Evolutionary conservation across 352 stramenopile genomes (phyloP).

Genomic region (Phytophthora hybrid): DNA sequence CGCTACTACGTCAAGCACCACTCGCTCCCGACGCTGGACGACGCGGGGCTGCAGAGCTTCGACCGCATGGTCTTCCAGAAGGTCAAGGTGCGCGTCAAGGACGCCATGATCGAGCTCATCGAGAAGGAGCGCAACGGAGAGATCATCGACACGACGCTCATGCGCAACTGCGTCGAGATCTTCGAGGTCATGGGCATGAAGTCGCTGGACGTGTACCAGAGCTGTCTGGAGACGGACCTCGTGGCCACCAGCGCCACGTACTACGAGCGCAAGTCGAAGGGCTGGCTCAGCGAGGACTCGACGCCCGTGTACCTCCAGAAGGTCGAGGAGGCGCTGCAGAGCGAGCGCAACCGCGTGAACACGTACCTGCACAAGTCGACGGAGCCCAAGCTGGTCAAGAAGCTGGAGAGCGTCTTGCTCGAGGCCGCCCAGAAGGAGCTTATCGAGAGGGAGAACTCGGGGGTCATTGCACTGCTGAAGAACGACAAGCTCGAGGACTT

Average conservation of each 20-base stretch:
- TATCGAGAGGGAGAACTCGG: constrained; percentile 98
- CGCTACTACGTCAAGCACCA: constrained; percentile 98
- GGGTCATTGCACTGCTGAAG: constrained; percentile 95
- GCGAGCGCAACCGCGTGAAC: constrained; percentile 88
- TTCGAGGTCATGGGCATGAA: constrained; percentile 99
- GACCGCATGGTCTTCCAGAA: constrained; percentile 87
- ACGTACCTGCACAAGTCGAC: constrained; percentile 98
- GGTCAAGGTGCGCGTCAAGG: constrained; percentile 84
- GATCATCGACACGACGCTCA: constrained; percentile 97
- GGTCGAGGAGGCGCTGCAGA: constrained; percentile 85
- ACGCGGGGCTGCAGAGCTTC: constrained; percentile 90
- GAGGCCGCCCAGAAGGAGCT: constrained; percentile 96
- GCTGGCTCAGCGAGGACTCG: constrained; percentile 98
- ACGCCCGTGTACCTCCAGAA: constrained; percentile 99
- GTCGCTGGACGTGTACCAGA: constrained; percentile 96
- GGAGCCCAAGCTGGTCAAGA: constrained; percentile 96
- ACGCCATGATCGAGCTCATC: constrained; percentile 96
- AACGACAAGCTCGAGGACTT: constrained; percentile 99
- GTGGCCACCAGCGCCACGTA: constrained; percentile 93
- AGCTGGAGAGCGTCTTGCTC: constrained; percentile 95
- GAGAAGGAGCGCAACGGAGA: constrained; percentile 98
- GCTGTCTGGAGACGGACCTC: constrained; percentile 95
- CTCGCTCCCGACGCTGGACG: constrained; percentile 94
- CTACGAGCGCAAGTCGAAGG: constrained; percentile 97
- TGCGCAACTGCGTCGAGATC: constrained; percentile 98